Base-by-base conservation (phyloP, 768 basidiomycete genomes). In the Coprinellus micaceus region DNA sequence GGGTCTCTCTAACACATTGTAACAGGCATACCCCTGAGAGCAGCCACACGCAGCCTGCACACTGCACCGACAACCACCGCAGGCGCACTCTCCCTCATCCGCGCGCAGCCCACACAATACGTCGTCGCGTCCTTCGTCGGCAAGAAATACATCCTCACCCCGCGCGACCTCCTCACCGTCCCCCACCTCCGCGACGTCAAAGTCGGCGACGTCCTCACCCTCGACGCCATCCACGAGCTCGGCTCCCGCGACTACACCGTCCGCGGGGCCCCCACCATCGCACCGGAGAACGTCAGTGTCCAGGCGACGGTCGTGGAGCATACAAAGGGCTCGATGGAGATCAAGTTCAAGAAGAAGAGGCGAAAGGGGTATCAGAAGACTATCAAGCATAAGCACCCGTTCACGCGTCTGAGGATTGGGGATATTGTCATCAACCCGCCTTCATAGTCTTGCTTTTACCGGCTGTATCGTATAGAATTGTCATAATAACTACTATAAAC, bases 311-410 rank as follows among this genome's bases (percentile, higher is more conserved):
- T 99, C n/a, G 74, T 98, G 45, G 97, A 99, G 72, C 96, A 99
- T 68, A 98, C 97, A 41, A 98, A 95, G 71, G 91, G 93, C 7
- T 81, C 82, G 52, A 89, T 98, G 90, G 90, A 96, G 73, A 81
- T 78, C 64, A 89, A 91, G 53, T 84, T 95, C 74, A 97, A 98
- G 80, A 96, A 95, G 78, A 99, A 98, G 79, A 77, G 94, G 74
- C 86, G 97, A 85, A 98, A 98, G 78, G 94, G 96, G 10, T 98
- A 98, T 75, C 84, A 90, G 74, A 91, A 92, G 74, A 94, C 91
- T 7, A 91, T 98, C 61, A 82, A 84, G 69, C 88, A 93, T 71
- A 98, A 98, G 72, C 93, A 94, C 68, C 89, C 88, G 2, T 98
- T 91, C 76, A 98, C 96, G n/a, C 83, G 94, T 67, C 80, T 99